These are phyloP conservation scores for Guyanaporus albipodus DNA, from an alignment of 768 basidiomycete genomes.

Conservation along the genomic window DNA sequence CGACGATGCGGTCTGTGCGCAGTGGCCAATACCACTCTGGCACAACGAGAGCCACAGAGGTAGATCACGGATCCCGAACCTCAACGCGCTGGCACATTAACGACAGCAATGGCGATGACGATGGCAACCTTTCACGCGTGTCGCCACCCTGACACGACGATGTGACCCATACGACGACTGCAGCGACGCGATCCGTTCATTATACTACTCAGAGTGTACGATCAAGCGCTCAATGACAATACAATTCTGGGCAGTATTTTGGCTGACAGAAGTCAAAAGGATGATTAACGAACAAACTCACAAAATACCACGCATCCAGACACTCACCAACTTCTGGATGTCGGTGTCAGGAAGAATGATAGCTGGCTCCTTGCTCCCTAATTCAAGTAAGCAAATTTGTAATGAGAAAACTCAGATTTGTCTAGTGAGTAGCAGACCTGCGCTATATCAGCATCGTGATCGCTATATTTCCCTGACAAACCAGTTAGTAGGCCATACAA, in stretches of 20 bases:
- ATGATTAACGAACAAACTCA: slow-evolving; percentile 39
- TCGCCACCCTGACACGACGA: no score
- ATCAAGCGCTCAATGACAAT: slow-evolving; percentile 94
- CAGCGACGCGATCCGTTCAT: no score
- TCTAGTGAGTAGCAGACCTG: slow-evolving; percentile 44
- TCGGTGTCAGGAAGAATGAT: slow-evolving; percentile 86
- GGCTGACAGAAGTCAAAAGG: slow-evolving; percentile 44
- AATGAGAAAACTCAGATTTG: background rate
- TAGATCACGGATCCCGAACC: no score
- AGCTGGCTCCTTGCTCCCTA: slow-evolving; percentile 94
- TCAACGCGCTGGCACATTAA: no score
- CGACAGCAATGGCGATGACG: no score
- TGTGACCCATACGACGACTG: no score
- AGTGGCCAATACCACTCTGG: no score
- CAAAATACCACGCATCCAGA: slow-evolving; percentile 92
- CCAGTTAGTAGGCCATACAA: slow-evolving; percentile 87
- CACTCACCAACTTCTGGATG: slow-evolving; percentile 69
- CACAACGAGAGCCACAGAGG: no score
- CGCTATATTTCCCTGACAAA: slow-evolving; percentile 80
- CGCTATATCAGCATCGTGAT: slow-evolving; percentile 85
- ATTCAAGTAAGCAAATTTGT: background rate
- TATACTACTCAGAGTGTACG: slow-evolving; percentile 74
- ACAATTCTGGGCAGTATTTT: slow-evolving; percentile 94
- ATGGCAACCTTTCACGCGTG: no score
- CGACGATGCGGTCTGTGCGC: no score